Evolutionary conservation across 2,329 filamentous ascomycete genomes (phyloP).

Genomic region (Lizonia empirigonia): DNA sequence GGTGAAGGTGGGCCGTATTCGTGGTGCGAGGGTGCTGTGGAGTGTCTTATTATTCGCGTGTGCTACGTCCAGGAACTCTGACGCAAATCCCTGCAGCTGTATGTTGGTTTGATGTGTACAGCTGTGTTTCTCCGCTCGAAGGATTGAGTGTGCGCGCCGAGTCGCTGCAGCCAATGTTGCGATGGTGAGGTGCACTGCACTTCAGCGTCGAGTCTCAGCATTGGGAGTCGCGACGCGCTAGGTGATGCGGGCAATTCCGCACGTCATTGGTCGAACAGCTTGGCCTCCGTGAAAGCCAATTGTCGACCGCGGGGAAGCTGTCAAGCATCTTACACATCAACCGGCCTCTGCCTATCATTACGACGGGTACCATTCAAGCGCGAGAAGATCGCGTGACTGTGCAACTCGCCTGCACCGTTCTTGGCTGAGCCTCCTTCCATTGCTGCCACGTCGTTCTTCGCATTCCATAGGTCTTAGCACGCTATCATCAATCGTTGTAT

Average conservation of each 20-base stretch:
- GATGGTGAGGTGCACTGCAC: background rate
- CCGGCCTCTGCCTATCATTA: background rate
- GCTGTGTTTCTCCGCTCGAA: too few relatives aligned
- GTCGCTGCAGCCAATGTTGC: too few relatives aligned
- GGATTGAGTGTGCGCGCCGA: too few relatives aligned
- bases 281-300: slow-evolving; percentile 25
- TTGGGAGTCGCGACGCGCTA: slow-evolving; percentile 3
- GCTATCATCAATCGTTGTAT: background rate
- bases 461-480: slow-evolving; percentile 1
- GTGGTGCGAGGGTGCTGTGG: too few relatives aligned
- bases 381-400: background rate
- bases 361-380: background rate
- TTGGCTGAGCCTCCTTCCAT: background rate
- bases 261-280: slow-evolving; percentile 9
- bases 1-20: background rate
- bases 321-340: background rate
- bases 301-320: slow-evolving; percentile 15
- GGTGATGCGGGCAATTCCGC: slow-evolving; percentile 6
- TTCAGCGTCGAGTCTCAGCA: too few relatives aligned
- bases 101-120: too few relatives aligned
- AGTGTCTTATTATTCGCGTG: too few relatives aligned
- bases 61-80: too few relatives aligned
- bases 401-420: too few relatives aligned
- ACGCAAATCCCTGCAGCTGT: too few relatives aligned
- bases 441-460: background rate